These are phyloP conservation scores for Sarcomyxa edulis DNA, from an alignment of 768 basidiomycete species.

Conservation along the genomic window DNA sequence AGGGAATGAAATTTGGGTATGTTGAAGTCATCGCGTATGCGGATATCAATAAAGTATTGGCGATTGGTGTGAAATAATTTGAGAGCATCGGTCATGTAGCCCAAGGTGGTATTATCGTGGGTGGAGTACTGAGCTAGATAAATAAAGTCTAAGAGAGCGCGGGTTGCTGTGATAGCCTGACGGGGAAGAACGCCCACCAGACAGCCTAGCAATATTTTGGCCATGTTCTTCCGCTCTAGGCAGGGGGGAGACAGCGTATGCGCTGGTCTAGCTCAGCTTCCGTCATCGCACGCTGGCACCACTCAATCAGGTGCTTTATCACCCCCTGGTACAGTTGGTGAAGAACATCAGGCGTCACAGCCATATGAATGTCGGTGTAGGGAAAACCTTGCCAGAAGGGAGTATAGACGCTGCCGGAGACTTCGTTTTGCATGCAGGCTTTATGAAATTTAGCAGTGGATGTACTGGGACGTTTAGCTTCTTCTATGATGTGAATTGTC, in stretches of 20 bases:
- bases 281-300: constrained; percentile 19
- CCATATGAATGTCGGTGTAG: constrained; percentile 28
- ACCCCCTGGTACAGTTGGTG: constrained; percentile 45
- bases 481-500: neutral
- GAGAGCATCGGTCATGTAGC: constrained; percentile 12
- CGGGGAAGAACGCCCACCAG: constrained; percentile 15
- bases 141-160: constrained; percentile 24
- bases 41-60: constrained; percentile 16
- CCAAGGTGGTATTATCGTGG: constrained; percentile 18
- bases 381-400: constrained; percentile 40
- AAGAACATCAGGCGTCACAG: constrained; percentile 35
- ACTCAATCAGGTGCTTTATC: constrained; percentile 36
- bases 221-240: constrained; percentile 24
- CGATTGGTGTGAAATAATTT: constrained; percentile 20
- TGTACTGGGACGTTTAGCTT: neutral
- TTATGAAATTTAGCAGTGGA: no score
- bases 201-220: constrained; percentile 21
- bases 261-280: constrained; percentile 24
- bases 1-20: constrained; percentile 29
- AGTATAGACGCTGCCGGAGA: neutral
- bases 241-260: constrained; percentile 22
- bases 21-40: constrained; percentile 23
- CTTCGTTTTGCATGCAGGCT: no score
- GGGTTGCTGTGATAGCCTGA: constrained; percentile 9
- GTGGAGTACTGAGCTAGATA: constrained; percentile 16